These are phyloP conservation scores for Quambalaria eucalypti DNA, from an alignment of 1,284 basidiomycete species.

Conservation along the genomic window DNA sequence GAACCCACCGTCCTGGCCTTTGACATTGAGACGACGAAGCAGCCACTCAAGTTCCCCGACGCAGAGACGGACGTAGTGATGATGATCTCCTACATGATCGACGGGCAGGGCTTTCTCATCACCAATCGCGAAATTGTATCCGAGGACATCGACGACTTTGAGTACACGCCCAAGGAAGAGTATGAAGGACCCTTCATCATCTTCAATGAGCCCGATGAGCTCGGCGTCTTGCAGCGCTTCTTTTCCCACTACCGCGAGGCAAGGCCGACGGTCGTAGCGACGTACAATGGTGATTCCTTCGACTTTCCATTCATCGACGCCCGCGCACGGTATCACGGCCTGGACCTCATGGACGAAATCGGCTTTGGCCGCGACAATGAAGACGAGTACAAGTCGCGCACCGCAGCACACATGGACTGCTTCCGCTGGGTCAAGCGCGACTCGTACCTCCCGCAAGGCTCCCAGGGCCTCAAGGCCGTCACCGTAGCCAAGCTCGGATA, in stretches of 20 bases:
- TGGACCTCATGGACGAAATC: slow-evolving; percentile 92
- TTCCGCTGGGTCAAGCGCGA: slow-evolving; percentile 99
- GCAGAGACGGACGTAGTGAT: slow-evolving; percentile 92
- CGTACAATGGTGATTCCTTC: slow-evolving; percentile 98
- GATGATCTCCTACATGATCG: slow-evolving; percentile 99
- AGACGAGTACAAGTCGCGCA: slow-evolving; percentile 87
- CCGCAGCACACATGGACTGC: slow-evolving; percentile 97
- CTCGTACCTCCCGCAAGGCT: slow-evolving; percentile 97
- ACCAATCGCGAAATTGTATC: slow-evolving; percentile 95
- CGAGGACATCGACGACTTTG: slow-evolving; percentile 96
- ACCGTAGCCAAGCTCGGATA: slow-evolving; percentile 95
- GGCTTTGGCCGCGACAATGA: slow-evolving; percentile 86
- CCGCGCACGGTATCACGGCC: slow-evolving; percentile 74
- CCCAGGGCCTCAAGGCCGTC: slow-evolving; percentile 95
- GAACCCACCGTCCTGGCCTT: slow-evolving; percentile 98
- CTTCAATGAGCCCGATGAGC: slow-evolving; percentile 91
- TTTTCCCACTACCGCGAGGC: slow-evolving; percentile 87
- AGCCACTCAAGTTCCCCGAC: slow-evolving; percentile 96
- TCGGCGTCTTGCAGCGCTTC: slow-evolving; percentile 63
- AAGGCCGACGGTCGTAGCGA: slow-evolving; percentile 92
- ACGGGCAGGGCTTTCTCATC: slow-evolving; percentile 92
- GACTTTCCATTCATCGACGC: slow-evolving; percentile 97
- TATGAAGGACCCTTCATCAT: slow-evolving; percentile 95
- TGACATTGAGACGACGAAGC: slow-evolving; percentile 98
- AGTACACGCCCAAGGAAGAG: slow-evolving; percentile 96